Percentiles rank a stretch among this genome's conserved stretches.
These are phyloP conservation scores for Camillea tinctor DNA, from an alignment of 2,329 filamentous ascomycete genomes.

Conservation along the genomic window DNA sequence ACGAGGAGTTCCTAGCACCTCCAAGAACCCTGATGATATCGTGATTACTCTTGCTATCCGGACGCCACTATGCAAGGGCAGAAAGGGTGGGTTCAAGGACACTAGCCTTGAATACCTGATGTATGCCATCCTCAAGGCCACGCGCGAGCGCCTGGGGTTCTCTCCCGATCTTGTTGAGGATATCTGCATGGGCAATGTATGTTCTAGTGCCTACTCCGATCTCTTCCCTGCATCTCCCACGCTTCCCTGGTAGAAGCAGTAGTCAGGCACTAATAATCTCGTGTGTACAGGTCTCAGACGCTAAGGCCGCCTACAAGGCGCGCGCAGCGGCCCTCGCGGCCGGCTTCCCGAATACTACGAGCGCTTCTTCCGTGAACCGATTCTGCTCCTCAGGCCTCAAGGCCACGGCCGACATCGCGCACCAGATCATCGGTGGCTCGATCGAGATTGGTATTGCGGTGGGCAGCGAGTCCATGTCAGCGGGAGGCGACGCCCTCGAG, in stretches of 20 bases:
- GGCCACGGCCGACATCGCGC: constrained; percentile 90
- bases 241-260: too few species aligned
- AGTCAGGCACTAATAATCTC: constrained; percentile 1
- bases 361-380: constrained; percentile 81
- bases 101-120: constrained; percentile 84
- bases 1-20: constrained; percentile 56
- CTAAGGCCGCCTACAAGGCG: constrained; percentile 84
- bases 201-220: constrained; percentile 21
- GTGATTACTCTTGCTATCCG: constrained; percentile 92
- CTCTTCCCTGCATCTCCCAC: background rate
- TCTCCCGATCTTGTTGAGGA: constrained; percentile 84
- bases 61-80: constrained; percentile 83
- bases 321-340: constrained; percentile 87
- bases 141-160: constrained; percentile 69
- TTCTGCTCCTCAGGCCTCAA: constrained; percentile 98
- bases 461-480: constrained; percentile 86
- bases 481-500: constrained; percentile 67
- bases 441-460: constrained; percentile 88
- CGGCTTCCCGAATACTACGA: constrained; percentile 87
- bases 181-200: constrained; percentile 87
- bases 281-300: constrained; percentile 68
- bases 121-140: constrained; percentile 77
- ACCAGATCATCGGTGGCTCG: constrained; percentile 74
- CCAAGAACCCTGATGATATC: constrained; percentile 92
- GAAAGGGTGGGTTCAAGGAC: constrained; percentile 95